Evolutionary conservation across 2,329 filamentous ascomycete genomes (phyloP), one percentile per base, ranked within the genome.

Genomic region (Pyrenochaeta sp.): DNA sequence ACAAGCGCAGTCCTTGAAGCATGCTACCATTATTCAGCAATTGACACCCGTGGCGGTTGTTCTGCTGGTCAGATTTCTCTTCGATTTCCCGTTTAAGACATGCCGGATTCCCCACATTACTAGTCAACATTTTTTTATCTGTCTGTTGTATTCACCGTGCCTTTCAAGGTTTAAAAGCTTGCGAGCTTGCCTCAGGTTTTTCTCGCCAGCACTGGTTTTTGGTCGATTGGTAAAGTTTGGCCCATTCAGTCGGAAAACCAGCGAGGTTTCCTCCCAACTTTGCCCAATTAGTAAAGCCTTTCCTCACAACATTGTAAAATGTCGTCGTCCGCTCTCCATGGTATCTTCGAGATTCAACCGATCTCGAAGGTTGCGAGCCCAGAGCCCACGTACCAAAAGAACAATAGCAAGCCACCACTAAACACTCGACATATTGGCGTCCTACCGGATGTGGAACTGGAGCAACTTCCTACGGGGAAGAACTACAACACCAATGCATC

Each of bases 271-370:
- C n/a, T n/a, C n/a, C n/a, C n/a, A n/a, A n/a, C n/a, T n/a, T n/a
- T n/a, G n/a, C n/a, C n/a, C n/a, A n/a, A n/a, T n/a, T n/a, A n/a
- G n/a, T 32, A 6, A 15, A 11, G 12, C 21, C 18, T 37, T 15
- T 37, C 29, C 11, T 15, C 21, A 44, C n/a, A 21, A 43, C 23
- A 3, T 7, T 31, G 27, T 53, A 73, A 32, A 15, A 79, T 79
- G 75, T 61, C 75, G 37, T 60, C 75, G 11, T 43, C 69, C 55
- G 18, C 60, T 59, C 67, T 81, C 20, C 76, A 76, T 17, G 70
- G 74, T 17, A 64, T 81, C 21, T 69, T 82, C 46, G 72, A 79
- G 40, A 75, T 82, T 21, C 77, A 82, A 35, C 72, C 73, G 45
- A 54, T 61, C 5, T 58, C 68, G 12, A 53, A 63, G 4, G 64